These are phyloP conservation scores for Heimioporus sp. DNA, from an alignment of 768 basidiomycete species.

Conservation along the genomic window DNA sequence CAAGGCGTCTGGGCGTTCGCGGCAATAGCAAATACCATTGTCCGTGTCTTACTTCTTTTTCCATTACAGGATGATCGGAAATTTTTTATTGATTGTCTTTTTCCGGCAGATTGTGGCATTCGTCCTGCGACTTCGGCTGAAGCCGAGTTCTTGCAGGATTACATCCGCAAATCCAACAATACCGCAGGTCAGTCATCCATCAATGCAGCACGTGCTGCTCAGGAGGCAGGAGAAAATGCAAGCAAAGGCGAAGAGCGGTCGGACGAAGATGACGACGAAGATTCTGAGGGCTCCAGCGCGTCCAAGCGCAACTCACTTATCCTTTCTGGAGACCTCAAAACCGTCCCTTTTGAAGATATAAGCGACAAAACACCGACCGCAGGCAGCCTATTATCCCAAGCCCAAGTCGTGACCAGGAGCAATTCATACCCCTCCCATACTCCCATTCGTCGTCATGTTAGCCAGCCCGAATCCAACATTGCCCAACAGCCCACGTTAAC, in stretches of 20 bases:
- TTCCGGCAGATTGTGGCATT: conserved; percentile 77
- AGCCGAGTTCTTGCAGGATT: conserved; percentile 90
- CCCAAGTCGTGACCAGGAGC: conserved; percentile 59
- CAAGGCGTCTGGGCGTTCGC: conserved; percentile 85
- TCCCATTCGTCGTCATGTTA: conserved; percentile 70
- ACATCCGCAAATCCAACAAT: conserved; percentile 89
- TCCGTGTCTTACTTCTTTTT: conserved; percentile 43
- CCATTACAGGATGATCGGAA: conserved; percentile 32
- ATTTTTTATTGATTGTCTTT: conserved; percentile 28
- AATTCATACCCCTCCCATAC: conserved; percentile 65
- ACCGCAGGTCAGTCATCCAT: conserved; percentile 73
- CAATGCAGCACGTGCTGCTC: conserved; percentile 70
- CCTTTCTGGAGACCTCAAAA: conserved; percentile 62
- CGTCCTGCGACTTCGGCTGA: conserved; percentile 88
- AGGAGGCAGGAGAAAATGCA: conserved; percentile 62
- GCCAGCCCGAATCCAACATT: conserved; percentile 54
- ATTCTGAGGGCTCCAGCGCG: conserved; percentile 72
- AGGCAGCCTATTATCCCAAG: conserved; percentile 72
- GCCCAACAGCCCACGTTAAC: conserved; percentile 58
- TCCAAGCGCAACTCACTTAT: conserved; percentile 76
- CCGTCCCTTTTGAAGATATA: conserved; percentile 53
- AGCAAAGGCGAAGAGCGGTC: conserved; percentile 68
- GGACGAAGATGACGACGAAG: conserved; percentile 86
- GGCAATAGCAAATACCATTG: conserved; percentile 98
- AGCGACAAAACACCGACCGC: conserved; percentile 88